These are phyloP conservation scores for Trametes hirsuta DNA, from an alignment of 1,284 basidiomycete species.

Conservation along the genomic window DNA sequence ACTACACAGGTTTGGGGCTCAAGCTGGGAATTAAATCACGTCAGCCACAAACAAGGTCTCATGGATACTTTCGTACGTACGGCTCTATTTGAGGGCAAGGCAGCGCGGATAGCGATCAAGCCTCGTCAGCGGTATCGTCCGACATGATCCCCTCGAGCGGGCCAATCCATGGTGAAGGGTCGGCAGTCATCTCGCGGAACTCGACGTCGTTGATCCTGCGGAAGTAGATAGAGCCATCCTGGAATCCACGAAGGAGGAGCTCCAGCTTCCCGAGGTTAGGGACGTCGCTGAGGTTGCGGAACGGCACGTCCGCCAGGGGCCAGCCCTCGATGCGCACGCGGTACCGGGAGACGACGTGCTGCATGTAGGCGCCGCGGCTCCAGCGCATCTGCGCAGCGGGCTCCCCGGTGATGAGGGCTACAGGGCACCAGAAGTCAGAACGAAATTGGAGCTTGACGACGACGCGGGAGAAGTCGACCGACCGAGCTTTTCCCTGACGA, in stretches of 20 bases:
- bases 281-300: conserved; percentile 38
- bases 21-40: too few relatives aligned
- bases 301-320: conserved; percentile 36
- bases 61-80: background rate
- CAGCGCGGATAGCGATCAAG: background rate
- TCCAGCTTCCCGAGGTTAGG: conserved; percentile 37
- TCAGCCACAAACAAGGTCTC: too few relatives aligned
- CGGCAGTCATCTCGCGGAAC: conserved; percentile 26
- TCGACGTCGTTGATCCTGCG: conserved; percentile 30
- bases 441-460: background rate
- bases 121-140: background rate
- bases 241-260: conserved; percentile 30
- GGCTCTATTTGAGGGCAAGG: background rate
- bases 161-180: conserved; percentile 28
- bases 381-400: conserved; percentile 35
- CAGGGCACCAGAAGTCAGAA: conserved; percentile 2
- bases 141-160: conserved; percentile 4
- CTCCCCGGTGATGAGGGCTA: conserved; percentile 33
- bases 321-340: conserved; percentile 36
- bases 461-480: conserved; percentile 9
- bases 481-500: conserved; percentile 35
- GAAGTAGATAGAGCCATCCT: conserved; percentile 31
- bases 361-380: conserved; percentile 31
- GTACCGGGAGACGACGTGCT: conserved; percentile 35
- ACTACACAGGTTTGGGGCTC: too few relatives aligned